These are phyloP conservation scores for Paracamarosporium sp. DNA, from an alignment of 2,329 filamentous ascomycete species.

Conservation along the genomic window DNA sequence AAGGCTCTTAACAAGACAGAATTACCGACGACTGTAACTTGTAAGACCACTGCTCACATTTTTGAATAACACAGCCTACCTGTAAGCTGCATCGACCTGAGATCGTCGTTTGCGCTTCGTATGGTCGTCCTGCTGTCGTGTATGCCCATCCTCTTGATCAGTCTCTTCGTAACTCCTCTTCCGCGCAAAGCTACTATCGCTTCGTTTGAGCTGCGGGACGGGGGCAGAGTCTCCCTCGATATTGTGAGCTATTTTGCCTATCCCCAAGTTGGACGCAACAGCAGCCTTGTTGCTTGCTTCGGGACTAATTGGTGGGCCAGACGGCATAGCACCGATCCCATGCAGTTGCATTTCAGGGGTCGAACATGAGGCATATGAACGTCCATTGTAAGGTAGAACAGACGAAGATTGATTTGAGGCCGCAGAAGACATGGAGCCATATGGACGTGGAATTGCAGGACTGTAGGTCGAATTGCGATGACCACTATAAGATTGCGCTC, in stretches of 20 bases:
- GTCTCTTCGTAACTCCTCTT: slow-evolving; percentile 48
- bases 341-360: slow-evolving; percentile 17
- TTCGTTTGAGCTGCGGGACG: slow-evolving; percentile 30
- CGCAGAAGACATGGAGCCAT: slow-evolving; percentile 32
- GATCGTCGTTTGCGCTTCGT: slow-evolving; percentile 45
- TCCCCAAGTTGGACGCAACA: slow-evolving; percentile 43
- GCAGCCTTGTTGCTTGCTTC: slow-evolving; percentile 43
- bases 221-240: slow-evolving; percentile 16
- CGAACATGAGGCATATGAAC: slow-evolving; percentile 32
- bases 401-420: slow-evolving; percentile 25
- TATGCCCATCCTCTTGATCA: slow-evolving; percentile 36
- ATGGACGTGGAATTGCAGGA: slow-evolving; percentile 27
- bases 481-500: slow-evolving; percentile 31
- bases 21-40: neutral
- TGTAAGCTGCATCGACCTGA: slow-evolving; percentile 44
- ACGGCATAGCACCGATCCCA: slow-evolving; percentile 18
- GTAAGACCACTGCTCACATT: neutral
- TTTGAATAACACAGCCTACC: slow-evolving; percentile 25
- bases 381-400: slow-evolving; percentile 23
- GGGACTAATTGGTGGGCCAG: slow-evolving; percentile 41
- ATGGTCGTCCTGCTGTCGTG: slow-evolving; percentile 44
- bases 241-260: slow-evolving; percentile 26
- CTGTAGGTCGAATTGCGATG: slow-evolving; percentile 18
- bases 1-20: neutral
- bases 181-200: slow-evolving; percentile 40